phyloP scores from a whole-genome alignment of 1,139 yeast genomes.

The Blastobotrys proliferans region DNA sequence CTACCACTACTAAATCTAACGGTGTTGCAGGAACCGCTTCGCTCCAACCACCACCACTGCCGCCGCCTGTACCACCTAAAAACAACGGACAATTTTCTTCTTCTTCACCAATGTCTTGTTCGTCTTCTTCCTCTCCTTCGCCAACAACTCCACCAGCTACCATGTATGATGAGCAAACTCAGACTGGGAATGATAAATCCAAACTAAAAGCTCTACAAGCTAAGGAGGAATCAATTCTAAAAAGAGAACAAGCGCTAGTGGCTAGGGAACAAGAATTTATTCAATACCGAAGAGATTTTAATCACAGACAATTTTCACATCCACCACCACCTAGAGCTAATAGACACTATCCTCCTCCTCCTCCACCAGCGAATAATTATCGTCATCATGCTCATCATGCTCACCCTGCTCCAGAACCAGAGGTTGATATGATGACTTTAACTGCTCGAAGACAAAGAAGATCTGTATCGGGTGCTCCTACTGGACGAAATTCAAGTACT shows the following conservation, averaged over 20 bases:
- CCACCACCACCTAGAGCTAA: slow-evolving; percentile 12
- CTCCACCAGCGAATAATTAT: slow-evolving; percentile 1
- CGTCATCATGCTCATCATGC: too few species aligned
- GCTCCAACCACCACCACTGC: background rate
- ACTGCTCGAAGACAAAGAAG: slow-evolving; percentile 24
- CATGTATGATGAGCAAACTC: background rate
- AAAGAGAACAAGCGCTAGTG: slow-evolving; percentile 22
- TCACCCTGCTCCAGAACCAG: slow-evolving; percentile 11
- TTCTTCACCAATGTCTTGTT: background rate
- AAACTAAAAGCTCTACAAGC: slow-evolving; percentile 3
- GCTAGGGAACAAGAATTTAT: slow-evolving; percentile 25
- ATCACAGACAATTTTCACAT: slow-evolving; percentile 11
- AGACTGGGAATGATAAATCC: background rate
- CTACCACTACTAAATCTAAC: too few species aligned
- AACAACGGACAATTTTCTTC: background rate
- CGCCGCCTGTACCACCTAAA: slow-evolving; percentile 1
- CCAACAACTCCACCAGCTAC: slow-evolving; percentile 1
- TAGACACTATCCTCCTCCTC: slow-evolving; percentile 6
- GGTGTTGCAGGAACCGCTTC: too few species aligned
- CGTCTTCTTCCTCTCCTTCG: slow-evolving; percentile 1
- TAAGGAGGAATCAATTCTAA: slow-evolving; percentile 22
- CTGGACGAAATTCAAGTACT: too few species aligned
- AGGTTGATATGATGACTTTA: slow-evolving; percentile 29
- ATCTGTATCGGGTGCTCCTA: too few species aligned
- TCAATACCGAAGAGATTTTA: slow-evolving; percentile 12